Base-by-base conservation (phyloP, 805 yeast genomes). In the Saccharomycopsis oosterbeekiorum region DNA sequence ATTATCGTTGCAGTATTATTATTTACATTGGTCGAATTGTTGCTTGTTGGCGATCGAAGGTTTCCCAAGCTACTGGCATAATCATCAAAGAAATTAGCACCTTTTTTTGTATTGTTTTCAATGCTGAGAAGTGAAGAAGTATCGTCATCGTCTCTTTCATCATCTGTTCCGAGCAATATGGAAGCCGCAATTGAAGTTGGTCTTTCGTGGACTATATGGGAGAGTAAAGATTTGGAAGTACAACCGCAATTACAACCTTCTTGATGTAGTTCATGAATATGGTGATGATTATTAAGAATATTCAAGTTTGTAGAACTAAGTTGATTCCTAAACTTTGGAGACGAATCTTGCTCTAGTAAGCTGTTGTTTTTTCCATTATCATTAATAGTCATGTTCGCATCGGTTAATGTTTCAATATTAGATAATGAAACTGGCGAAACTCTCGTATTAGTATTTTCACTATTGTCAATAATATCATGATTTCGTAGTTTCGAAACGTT, bases 151-250 rank as follows among this genome's bases (percentile, higher is more conserved):
- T 80, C 82, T 67, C 80, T 84, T 54, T 82, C 79, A 42, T 82
- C 69, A 53, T 78, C 80, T 3, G 78, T 79, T 39, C 71, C 67
- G 57, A 76, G 80, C 11, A 78, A 70, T 2, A 83, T 76, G 0
- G 85, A 78, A 0, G 87, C 88, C 0, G 88, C 85, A 56, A 84
- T 79, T 2, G 87, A 82, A 0, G 84, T 88, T 0, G 89, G 89
- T 36, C 84, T 67, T 64, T 84, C 85, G 62, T 82, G 85, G 8
- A 84, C 78, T 0, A 83, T 73, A 64, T 80, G 81, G 0, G 84
- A 80, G 62, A 74, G 75, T 17, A 47, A 47, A 2, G 53, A 47
- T 21, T 47, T 19, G 62, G 76, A 74, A 8, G 82, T 77, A 71
- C 88, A 84, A 2, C 64, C 64, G 43, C 82, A 81, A 65, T 86